Conservation (phyloP, 345 rosid species). For the Eucalyptus paniculata region DNA sequence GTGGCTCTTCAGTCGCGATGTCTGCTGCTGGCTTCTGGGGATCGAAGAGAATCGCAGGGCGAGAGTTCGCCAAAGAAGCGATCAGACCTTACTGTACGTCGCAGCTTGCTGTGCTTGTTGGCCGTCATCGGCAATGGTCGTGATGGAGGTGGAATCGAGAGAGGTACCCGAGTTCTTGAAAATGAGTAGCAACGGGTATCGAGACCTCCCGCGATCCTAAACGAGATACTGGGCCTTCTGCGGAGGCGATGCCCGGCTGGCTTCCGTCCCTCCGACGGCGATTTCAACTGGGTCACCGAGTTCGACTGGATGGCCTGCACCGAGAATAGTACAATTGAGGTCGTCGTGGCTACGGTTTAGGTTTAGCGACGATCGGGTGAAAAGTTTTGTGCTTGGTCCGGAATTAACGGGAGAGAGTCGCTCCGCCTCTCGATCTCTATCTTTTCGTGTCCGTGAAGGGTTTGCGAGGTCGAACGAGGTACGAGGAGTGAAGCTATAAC, state of each 20-base stretch:
- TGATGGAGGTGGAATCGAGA: background rate
- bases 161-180: background rate
- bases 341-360: background rate
- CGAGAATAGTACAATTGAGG: background rate
- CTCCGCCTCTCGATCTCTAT: background rate
- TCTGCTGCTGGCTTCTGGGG: background rate
- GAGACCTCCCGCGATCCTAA: background rate
- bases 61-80: no score
- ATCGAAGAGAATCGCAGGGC: no score
- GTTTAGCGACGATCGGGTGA: background rate
- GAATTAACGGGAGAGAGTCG: background rate
- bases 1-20: fast-evolving
- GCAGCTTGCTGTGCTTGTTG: background rate
- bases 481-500: background rate
- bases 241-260: background rate
- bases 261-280: background rate
- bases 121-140: background rate
- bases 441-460: background rate
- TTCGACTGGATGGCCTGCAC: background rate
- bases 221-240: background rate
- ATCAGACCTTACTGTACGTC: no score
- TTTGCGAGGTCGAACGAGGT: background rate
- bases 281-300: background rate
- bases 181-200: background rate
- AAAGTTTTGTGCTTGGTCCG: background rate